A percentile compares a stretch with the other conserved stretches of the same genome.
These are phyloP conservation scores for Tetrapisispora pingtungensis DNA, from an alignment of 805 yeast genomes.

Conservation along the genomic window DNA sequence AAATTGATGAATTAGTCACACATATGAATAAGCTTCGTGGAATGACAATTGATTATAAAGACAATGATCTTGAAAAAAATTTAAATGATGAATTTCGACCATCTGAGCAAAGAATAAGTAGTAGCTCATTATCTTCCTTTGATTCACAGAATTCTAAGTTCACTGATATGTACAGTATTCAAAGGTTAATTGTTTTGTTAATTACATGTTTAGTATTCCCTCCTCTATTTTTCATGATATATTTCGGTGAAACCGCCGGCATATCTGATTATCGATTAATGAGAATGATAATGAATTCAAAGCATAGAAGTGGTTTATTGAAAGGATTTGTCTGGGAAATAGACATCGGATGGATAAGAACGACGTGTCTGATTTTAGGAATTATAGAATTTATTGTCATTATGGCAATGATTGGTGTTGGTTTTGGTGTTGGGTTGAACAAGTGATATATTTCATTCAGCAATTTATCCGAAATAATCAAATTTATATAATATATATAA, in stretches of 20 bases:
- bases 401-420: constrained; percentile 37
- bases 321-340: constrained; percentile 27
- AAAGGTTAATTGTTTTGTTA: constrained; percentile 12
- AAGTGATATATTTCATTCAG: too few relatives aligned
- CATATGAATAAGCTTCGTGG: background rate
- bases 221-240: constrained; percentile 25
- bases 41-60: background rate
- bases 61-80: background rate
- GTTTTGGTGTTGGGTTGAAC: constrained; percentile 35
- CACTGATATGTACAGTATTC: constrained; percentile 17
- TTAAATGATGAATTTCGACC: background rate
- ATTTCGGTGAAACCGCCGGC: constrained; percentile 14
- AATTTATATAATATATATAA: too few relatives aligned
- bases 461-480: too few relatives aligned
- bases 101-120: constrained; percentile 16
- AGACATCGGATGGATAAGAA: constrained; percentile 21
- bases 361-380: constrained; percentile 28
- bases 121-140: constrained; percentile 17
- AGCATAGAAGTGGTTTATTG: constrained; percentile 18
- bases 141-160: constrained; percentile 15
- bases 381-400: constrained; percentile 17
- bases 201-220: constrained; percentile 17
- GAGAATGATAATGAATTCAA: constrained; percentile 18
- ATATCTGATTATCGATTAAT: constrained; percentile 17
- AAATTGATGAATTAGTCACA: background rate